These are phyloP conservation scores for Aspergillus felis DNA, from an alignment of 2,329 filamentous ascomycete genomes.

Conservation along the genomic window DNA sequence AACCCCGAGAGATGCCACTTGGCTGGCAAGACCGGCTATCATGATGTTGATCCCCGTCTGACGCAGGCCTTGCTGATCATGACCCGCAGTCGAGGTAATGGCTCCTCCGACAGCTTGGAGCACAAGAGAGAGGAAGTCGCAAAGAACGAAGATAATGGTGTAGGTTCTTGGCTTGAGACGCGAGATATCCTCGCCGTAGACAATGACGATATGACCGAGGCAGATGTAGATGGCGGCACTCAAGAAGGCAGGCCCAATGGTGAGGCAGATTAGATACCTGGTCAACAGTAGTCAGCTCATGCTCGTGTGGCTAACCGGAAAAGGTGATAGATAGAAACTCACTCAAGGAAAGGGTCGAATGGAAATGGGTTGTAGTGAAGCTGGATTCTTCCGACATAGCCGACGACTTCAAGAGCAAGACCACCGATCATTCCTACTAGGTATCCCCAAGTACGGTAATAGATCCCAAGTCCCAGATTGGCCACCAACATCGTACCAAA, in stretches of 20 bases:
- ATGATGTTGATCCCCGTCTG: slow-evolving; percentile 56
- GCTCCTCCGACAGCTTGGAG: slow-evolving; percentile 54
- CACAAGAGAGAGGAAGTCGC: slow-evolving; percentile 58
- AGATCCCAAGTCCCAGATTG: slow-evolving; percentile 39
- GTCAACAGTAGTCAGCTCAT: not conserved
- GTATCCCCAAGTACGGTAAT: slow-evolving; percentile 49
- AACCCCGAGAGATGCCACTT: slow-evolving; percentile 54
- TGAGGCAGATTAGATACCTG: not conserved
- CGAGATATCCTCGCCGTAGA: slow-evolving; percentile 32
- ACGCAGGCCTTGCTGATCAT: not conserved
- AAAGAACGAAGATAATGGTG: slow-evolving; percentile 54
- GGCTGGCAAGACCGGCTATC: slow-evolving; percentile 60
- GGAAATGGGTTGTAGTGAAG: slow-evolving; percentile 49
- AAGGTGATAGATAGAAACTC: slow-evolving; percentile 10
- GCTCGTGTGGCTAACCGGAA: too few species aligned
- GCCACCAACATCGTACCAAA: slow-evolving; percentile 46
- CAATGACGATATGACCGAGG: slow-evolving; percentile 40
- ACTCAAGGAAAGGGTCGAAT: slow-evolving; percentile 41
- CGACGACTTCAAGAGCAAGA: slow-evolving; percentile 54
- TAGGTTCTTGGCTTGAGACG: slow-evolving; percentile 31
- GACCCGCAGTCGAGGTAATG: slow-evolving; percentile 9
- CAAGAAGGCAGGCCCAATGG: not conserved
- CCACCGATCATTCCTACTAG: slow-evolving; percentile 52
- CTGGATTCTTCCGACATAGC: slow-evolving; percentile 56
- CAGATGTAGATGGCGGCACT: slow-evolving; percentile 59